Evolutionary conservation across 108 stramenopile species (phyloP).

Genomic region (Nitzschia sp.): DNA sequence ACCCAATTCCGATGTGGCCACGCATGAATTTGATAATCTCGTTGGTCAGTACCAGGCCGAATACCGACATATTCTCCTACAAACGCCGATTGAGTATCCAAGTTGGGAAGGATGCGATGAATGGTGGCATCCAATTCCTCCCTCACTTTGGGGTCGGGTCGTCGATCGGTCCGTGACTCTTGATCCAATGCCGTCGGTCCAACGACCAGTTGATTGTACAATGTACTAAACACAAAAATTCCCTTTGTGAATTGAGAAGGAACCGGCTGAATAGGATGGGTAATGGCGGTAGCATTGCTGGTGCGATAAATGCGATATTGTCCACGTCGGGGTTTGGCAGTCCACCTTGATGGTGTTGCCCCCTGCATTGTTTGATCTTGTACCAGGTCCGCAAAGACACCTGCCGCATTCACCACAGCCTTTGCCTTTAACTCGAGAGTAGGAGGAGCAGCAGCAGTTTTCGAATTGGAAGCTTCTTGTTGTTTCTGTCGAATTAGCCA

Average conservation of each 20-base stretch:
- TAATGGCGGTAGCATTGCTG: slow-evolving; percentile 26
- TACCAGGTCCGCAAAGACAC: slow-evolving; percentile 52
- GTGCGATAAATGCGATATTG: slow-evolving; percentile 66
- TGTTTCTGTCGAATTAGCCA: slow-evolving; percentile 35
- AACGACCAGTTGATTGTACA: slow-evolving; percentile 80
- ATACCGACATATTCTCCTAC: slow-evolving; percentile 83
- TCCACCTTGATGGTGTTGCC: slow-evolving; percentile 28
- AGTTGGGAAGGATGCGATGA: slow-evolving; percentile 35
- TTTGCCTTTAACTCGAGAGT: slow-evolving; percentile 29
- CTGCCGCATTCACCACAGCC: slow-evolving; percentile 65
- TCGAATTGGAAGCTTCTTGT: neutral
- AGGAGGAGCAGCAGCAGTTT: neutral
- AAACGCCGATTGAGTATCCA: slow-evolving; percentile 31
- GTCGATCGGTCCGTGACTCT: slow-evolving; percentile 51
- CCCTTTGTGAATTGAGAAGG: slow-evolving; percentile 79
- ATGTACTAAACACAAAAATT: slow-evolving; percentile 73
- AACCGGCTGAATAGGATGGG: slow-evolving; percentile 79
- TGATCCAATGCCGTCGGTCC: slow-evolving; percentile 87
- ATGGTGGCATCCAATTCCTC: slow-evolving; percentile 41
- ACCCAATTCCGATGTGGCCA: slow-evolving; percentile 47
- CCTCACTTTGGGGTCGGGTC: slow-evolving; percentile 49
- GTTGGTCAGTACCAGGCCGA: slow-evolving; percentile 70
- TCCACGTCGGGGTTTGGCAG: slow-evolving; percentile 63
- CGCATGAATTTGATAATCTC: slow-evolving; percentile 78
- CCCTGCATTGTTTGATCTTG: slow-evolving; percentile 22